These are phyloP conservation scores for Lactarius sp. DNA, from an alignment of 768 basidiomycete species.

Conservation along the genomic window DNA sequence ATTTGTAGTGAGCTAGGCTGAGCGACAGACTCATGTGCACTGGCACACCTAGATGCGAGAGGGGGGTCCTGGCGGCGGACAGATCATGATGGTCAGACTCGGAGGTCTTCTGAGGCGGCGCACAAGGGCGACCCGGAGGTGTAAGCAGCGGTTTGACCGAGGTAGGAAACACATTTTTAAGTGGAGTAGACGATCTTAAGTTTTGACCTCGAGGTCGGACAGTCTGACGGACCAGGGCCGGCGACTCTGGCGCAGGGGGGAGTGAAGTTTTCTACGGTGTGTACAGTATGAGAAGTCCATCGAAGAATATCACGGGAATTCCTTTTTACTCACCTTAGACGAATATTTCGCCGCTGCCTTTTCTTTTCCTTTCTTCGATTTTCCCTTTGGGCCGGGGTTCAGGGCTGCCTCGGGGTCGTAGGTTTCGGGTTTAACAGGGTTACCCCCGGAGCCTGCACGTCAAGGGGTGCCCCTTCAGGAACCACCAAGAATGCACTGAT, in stretches of 20 bases:
- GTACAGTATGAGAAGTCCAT: neutral
- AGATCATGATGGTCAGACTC: conserved; percentile 42
- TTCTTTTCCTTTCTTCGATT: conserved; percentile 25
- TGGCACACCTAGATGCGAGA: conserved; percentile 65
- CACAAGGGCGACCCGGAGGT: conserved; percentile 39
- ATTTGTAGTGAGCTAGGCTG: conserved; percentile 64
- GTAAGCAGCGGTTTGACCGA: conserved; percentile 26
- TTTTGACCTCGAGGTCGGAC: conserved; percentile 7
- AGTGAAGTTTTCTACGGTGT: conserved; percentile 14
- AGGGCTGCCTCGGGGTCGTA: neutral
- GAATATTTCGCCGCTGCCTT: conserved; percentile 9
- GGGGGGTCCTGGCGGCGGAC: conserved; percentile 59
- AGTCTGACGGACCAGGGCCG: conserved; percentile 21
- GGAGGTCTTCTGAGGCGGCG: conserved; percentile 33
- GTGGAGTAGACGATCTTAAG: conserved; percentile 10
- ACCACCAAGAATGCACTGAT: conserved; percentile 25
- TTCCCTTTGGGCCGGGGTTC: conserved; percentile 25
- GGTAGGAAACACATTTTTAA: neutral
- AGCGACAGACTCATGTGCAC: conserved; percentile 65
- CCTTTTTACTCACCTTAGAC: conserved; percentile 7
- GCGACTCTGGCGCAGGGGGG: conserved; percentile 23
- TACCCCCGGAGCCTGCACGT: conserved; percentile 24
- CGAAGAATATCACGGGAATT: neutral
- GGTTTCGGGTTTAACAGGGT: conserved; percentile 18
- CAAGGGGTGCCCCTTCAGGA: conserved; percentile 24